Evolutionary conservation across 805 yeast species (phyloP).

Genomic region (Ogataea glucozyma): DNA sequence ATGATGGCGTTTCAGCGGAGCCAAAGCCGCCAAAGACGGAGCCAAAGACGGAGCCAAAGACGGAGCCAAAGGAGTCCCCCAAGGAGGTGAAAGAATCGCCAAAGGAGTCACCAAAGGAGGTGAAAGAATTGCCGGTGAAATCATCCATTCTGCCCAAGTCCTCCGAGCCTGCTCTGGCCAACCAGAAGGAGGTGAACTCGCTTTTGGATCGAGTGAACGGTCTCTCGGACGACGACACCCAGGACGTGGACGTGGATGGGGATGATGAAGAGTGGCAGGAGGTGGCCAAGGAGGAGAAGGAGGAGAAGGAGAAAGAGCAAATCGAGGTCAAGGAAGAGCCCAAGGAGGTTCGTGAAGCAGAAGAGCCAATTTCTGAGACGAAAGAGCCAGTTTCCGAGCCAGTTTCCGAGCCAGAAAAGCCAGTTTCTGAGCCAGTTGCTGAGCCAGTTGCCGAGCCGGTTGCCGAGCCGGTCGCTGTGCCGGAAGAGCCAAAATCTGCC

Average conservation of each 20-base stretch:
- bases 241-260: constrained; percentile 32
- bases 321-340: constrained; percentile 8
- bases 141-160: constrained; percentile 3
- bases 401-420: not conserved
- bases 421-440: not conserved
- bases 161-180: constrained; percentile 46
- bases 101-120: not conserved
- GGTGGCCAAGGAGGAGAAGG: constrained; percentile 7
- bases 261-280: constrained; percentile 34
- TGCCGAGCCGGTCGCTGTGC: not conserved
- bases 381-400: constrained; percentile 11
- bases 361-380: constrained; percentile 5
- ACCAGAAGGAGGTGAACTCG: constrained; percentile 47
- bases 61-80: constrained; percentile 15
- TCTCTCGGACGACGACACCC: constrained; percentile 42
- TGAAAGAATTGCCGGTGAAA: constrained; percentile 2
- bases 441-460: not conserved
- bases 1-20: constrained; percentile 65
- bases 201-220: constrained; percentile 47
- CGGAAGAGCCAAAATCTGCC: constrained; percentile 14
- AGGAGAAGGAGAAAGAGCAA: constrained; percentile 8
- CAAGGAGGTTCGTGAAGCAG: constrained; percentile 13
- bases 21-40: constrained; percentile 21
- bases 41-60: constrained; percentile 28
- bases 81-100: not conserved